Evolutionary conservation across 768 basidiomycete species (phyloP), one percentile per base, ranked within the genome.

Genomic region (Xanthoconium purpureum): DNA sequence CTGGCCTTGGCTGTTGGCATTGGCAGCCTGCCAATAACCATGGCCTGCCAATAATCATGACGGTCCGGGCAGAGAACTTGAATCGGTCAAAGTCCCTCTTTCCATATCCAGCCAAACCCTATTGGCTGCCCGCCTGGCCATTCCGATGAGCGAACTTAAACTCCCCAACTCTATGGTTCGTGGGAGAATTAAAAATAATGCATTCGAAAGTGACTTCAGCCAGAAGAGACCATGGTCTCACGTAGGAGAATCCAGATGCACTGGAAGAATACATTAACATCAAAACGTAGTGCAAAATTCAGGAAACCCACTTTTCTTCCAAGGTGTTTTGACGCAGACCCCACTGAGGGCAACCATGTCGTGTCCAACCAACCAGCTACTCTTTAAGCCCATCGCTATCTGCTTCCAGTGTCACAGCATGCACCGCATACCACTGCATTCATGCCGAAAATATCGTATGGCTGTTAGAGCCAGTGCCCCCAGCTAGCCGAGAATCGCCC

Each of bases 381-480:
- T 13, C 52, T 60, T 49, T 47, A 54, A 37, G 1, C 43, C 18
- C 5, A 10, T 42, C 30, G 8, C 18, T 40, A 36, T 43, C 38
- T 30, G 35, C 6, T 29, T 48, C 20, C 48, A 32, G 39, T 28
- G 29, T 49, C 55, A 59, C 66, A 62, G 60, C 63, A 62, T 51
- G n/a, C 54, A 66, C 54, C n/a, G 57, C 50, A 55, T 45, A 37
- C 33, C 62, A 58, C n/a, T 15, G 59, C 63, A 28, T 54, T 32
- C 45, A 29, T 17, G 48, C 54, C 36, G 39, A 30, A 44, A 18
- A 24, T n/a, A 39, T 45, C n/a, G 35, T 54, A 49, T 57, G 33
- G 62, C 35, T 47, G 11, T 59, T 3, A n/a, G 33, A 7, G 10
- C 47, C 42, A 52, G 50, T 55, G 18, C 20, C 42, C 14, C 1